Evolutionary conservation across 352 stramenopile species (phyloP).

Genomic region (Globisporangium mamillatum): DNA sequence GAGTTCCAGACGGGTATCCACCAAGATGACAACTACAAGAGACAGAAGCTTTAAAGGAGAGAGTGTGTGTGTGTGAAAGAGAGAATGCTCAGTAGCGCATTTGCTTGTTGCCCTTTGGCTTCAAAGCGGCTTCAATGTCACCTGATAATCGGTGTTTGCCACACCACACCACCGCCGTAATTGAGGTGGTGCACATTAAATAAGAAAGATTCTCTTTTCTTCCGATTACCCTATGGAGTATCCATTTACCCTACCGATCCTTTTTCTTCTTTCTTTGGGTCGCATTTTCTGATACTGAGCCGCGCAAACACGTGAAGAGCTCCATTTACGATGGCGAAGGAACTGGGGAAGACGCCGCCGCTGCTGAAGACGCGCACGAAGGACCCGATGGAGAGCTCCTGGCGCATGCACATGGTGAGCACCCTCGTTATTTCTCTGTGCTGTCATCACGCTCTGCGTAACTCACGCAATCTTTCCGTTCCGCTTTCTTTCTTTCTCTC

Average conservation of each 20-base stretch:
- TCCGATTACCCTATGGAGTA: not conserved
- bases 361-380: conserved; percentile 73
- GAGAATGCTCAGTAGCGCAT: not conserved
- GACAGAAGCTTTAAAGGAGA: conserved; percentile 50
- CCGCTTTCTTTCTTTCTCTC: not conserved
- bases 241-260: no score
- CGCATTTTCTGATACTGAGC: conserved; percentile 7
- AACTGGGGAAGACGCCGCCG: conserved; percentile 31
- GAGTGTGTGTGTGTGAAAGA: not conserved
- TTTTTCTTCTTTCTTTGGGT: conserved; percentile 1
- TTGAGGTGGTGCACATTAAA: conserved; percentile 17
- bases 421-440: not conserved
- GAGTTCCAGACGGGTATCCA: conserved; percentile 77
- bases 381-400: conserved; percentile 85
- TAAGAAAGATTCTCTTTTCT: conserved; percentile 11
- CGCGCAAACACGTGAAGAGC: conserved; percentile 6
- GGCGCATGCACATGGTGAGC: conserved; percentile 82
- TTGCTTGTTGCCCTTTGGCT: not conserved
- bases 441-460: not conserved
- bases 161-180: not conserved
- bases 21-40: conserved; percentile 46
- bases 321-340: conserved; percentile 10
- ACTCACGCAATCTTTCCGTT: not conserved
- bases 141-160: not conserved
- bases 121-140: no score